A percentile compares a stretch with the other conserved stretches of the same genome.
Conservation (phyloP, 2,329 filamentous ascomycete species). For the Aspergillus novofumigatus region DNA sequence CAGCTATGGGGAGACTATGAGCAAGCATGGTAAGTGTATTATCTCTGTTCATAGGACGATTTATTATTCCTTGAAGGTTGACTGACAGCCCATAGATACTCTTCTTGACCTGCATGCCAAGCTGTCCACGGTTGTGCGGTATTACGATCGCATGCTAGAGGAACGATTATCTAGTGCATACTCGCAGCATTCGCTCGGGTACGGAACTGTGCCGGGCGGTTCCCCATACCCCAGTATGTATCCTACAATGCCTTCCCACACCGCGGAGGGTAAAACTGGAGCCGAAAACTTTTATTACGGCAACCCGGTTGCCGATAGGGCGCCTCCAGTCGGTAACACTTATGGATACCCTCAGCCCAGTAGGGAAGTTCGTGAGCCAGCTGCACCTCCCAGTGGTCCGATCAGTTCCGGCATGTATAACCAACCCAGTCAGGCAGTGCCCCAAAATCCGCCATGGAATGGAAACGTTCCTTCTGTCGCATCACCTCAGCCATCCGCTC, state of each 20-base stretch:
- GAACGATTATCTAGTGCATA: constrained; percentile 92
- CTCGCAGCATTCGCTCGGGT: constrained; percentile 70
- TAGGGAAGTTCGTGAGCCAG: constrained; percentile 10
- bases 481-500: constrained; percentile 17
- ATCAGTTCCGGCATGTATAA: constrained; percentile 21
- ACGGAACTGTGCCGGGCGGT: constrained; percentile 45
- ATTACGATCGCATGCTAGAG: constrained; percentile 97
- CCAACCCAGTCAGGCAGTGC: constrained; percentile 11
- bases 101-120: constrained; percentile 92
- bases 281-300: constrained; percentile 81
- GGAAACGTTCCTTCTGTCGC: constrained; percentile 14
- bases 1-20: constrained; percentile 98
- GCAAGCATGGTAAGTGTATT: constrained; percentile 76
- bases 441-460: constrained; percentile 19
- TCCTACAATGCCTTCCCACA: constrained; percentile 60
- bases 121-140: constrained; percentile 89
- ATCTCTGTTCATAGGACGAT: neutral
- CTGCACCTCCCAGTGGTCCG: constrained; percentile 7
- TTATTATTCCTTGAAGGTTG: neutral
- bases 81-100: constrained; percentile 59
- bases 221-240: constrained; percentile 61
- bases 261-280: constrained; percentile 46
- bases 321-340: constrained; percentile 48
- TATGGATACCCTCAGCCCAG: constrained; percentile 44
- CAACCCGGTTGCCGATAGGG: constrained; percentile 50